Conservation (phyloP, 2,329 filamentous ascomycete genomes). For the Beauveria bassiana region DNA sequence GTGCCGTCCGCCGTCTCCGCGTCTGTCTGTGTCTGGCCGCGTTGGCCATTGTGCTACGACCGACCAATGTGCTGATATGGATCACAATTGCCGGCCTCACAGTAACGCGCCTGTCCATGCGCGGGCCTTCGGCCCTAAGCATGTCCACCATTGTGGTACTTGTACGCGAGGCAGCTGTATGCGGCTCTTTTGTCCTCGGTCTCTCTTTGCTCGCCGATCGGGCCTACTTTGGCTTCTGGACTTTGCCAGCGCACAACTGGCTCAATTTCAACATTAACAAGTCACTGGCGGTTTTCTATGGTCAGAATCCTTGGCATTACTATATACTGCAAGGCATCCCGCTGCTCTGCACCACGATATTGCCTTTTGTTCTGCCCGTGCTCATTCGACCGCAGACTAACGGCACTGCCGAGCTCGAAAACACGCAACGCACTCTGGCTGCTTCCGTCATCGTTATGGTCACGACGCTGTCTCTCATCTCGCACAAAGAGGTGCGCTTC, state of each 20-base stretch:
- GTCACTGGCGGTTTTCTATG: conserved; percentile 87
- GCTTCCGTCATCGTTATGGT: conserved; percentile 53
- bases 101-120: conserved; percentile 33
- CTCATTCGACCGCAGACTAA: conserved; percentile 45
- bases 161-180: conserved; percentile 55
- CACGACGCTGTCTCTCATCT: conserved; percentile 62
- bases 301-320: conserved; percentile 83
- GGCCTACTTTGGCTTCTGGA: conserved; percentile 76
- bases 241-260: conserved; percentile 80
- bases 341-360: conserved; percentile 71
- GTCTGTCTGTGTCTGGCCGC: conserved; percentile 68
- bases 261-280: conserved; percentile 86
- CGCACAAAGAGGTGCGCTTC: conserved; percentile 96
- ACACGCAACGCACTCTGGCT: conserved; percentile 35
- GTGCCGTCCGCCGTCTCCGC: conserved; percentile 29
- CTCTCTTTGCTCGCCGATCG: conserved; percentile 63
- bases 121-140: conserved; percentile 33
- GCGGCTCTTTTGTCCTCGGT: conserved; percentile 52
- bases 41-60: conserved; percentile 74
- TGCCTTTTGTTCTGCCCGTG: conserved; percentile 67
- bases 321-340: conserved; percentile 87
- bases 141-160: conserved; percentile 43
- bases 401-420: conserved; percentile 24
- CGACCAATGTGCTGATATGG: conserved; percentile 88
- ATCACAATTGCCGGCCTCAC: conserved; percentile 47